phyloP scores from a whole-genome alignment of 1,284 basidiomycete species.

The Sutorius eximius region DNA sequence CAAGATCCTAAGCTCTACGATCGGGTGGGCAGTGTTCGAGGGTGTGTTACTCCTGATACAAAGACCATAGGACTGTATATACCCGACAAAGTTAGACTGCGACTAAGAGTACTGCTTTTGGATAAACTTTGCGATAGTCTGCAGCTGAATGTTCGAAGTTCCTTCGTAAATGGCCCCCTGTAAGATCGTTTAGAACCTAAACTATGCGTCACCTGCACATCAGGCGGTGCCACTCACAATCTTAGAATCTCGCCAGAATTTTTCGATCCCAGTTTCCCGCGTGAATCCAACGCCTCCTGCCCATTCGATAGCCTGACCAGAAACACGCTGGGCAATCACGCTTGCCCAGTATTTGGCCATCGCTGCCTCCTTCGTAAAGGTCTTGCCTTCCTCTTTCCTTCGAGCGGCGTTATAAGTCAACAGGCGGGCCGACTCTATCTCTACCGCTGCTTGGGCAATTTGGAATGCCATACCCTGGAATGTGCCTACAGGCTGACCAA shows the following conservation, averaged over 20 bases:
- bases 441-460: constrained; percentile 84
- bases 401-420: constrained; percentile 97
- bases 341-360: constrained; percentile 95
- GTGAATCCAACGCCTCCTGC: constrained; percentile 95
- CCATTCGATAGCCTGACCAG: constrained; percentile 95
- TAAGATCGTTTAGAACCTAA: constrained; percentile 10
- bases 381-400: constrained; percentile 85
- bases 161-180: constrained; percentile 94
- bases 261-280: constrained; percentile 91
- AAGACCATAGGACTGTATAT: constrained; percentile 22
- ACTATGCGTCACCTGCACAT: not conserved
- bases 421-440: constrained; percentile 91
- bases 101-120: constrained; percentile 71
- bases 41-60: constrained; percentile 67
- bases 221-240: constrained; percentile 59
- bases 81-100: not conserved
- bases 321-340: constrained; percentile 86
- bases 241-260: constrained; percentile 94
- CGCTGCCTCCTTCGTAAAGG: constrained; percentile 91
- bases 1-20: constrained; percentile 87
- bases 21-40: constrained; percentile 94
- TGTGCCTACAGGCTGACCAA: constrained; percentile 88
- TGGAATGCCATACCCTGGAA: constrained; percentile 98
- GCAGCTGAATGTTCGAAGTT: constrained; percentile 94
- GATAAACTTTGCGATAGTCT: constrained; percentile 93